phyloP scores from a whole-genome alignment of 2,329 filamentous ascomycete species.

The Bipolaris gigantea region DNA sequence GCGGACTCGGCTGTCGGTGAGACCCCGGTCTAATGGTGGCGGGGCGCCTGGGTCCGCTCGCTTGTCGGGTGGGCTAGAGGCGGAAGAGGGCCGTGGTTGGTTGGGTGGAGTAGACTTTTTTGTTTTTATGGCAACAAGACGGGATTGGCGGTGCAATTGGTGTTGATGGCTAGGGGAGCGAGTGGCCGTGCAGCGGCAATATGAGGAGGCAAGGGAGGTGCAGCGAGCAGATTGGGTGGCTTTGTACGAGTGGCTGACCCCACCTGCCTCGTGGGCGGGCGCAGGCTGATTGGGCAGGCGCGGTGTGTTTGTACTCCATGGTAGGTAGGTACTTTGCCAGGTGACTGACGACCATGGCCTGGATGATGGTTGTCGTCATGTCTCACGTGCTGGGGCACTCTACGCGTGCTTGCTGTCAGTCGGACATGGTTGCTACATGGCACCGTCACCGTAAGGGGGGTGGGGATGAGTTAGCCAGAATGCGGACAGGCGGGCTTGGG shows the following conservation, averaged over 20 bases:
- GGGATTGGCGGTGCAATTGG: constrained; percentile 10
- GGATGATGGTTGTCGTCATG: constrained; percentile 26
- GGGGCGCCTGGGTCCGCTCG: constrained; percentile 19
- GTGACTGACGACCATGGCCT: constrained; percentile 18
- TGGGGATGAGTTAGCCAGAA: no score
- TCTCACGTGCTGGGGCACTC: constrained; percentile 11
- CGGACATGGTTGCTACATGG: neutral
- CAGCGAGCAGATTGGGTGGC: constrained; percentile 1
- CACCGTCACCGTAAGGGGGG: no score
- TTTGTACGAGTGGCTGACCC: constrained; percentile 6
- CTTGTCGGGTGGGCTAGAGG: constrained; percentile 1
- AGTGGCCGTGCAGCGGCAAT: neutral
- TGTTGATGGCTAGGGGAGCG: neutral
- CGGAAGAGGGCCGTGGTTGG: constrained; percentile 13
- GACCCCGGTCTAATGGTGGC: constrained; percentile 10
- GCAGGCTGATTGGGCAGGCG: constrained; percentile 2
- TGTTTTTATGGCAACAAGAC: constrained; percentile 1
- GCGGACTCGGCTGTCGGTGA: constrained; percentile 34
- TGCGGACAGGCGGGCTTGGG: neutral
- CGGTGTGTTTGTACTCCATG: neutral
- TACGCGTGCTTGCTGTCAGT: neutral
- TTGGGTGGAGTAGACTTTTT: constrained; percentile 13
- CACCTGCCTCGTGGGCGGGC: constrained; percentile 15
- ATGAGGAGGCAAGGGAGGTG: neutral
- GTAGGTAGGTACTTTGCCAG: neutral